Conservation (phyloP, 495 filamentous ascomycete genomes). For the Annulohypoxylon bovei region DNA sequence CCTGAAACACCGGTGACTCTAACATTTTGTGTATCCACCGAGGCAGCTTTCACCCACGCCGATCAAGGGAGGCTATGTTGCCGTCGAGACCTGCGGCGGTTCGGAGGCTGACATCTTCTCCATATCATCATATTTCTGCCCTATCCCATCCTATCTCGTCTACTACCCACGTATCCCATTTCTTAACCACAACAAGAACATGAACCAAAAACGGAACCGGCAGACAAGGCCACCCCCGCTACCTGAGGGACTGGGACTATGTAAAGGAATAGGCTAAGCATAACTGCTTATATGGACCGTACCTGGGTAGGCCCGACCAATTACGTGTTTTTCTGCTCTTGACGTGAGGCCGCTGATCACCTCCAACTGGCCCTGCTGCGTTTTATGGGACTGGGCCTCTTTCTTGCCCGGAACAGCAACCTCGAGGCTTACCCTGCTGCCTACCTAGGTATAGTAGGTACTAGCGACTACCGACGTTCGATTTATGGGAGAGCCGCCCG, state of each 20-base stretch:
- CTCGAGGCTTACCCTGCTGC: constrained; percentile 3
- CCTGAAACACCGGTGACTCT: constrained; percentile 36
- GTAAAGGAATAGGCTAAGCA: constrained; percentile 29
- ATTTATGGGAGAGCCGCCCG: background rate
- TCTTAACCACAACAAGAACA: background rate
- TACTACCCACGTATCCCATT: background rate
- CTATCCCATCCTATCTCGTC: background rate
- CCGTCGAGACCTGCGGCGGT: background rate
- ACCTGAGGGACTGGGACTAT: background rate
- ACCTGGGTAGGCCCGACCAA: constrained; percentile 11
- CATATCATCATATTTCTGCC: no score
- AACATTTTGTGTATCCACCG: constrained; percentile 27
- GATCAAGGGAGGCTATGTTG: constrained; percentile 38
- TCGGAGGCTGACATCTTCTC: background rate
- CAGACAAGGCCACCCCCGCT: no score
- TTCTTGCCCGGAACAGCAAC: constrained; percentile 12
- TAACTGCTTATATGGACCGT: constrained; percentile 27
- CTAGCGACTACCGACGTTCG: background rate
- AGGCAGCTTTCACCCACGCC: constrained; percentile 13
- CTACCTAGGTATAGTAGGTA: constrained; percentile 1
- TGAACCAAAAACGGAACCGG: constrained; percentile 11
- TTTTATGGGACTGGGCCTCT: constrained; percentile 20
- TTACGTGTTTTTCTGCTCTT: background rate
- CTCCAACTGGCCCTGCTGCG: background rate
- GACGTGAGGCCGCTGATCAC: constrained; percentile 20